A percentile compares a stretch with the other conserved stretches of the same genome.
Evolutionary conservation across 192 early-diverging fungal species (phyloP).

Genomic region (Neocallimastix lanati): DNA sequence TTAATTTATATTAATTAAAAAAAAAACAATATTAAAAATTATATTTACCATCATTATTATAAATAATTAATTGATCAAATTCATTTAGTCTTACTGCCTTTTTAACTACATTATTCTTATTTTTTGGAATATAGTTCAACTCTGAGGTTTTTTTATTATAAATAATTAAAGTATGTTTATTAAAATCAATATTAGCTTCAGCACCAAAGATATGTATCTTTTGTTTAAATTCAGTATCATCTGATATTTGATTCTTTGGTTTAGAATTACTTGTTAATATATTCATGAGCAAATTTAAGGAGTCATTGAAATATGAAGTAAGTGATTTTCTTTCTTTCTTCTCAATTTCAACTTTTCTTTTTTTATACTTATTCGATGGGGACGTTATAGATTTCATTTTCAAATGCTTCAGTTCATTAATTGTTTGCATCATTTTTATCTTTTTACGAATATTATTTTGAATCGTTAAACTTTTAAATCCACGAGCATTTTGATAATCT

Average conservation of each 20-base stretch:
- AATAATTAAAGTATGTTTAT: neutral
- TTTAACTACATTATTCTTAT: neutral
- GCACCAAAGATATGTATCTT: neutral
- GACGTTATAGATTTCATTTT: neutral
- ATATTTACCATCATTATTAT: neutral
- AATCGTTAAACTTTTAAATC: neutral
- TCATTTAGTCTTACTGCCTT: neutral
- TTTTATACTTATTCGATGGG: neutral
- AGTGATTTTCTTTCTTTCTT: neutral
- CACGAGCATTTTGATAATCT: neutral
- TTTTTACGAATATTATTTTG: neutral
- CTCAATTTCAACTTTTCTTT: neutral
- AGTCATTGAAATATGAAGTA: neutral
- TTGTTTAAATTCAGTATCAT: neutral
- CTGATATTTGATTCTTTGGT: too few species aligned
- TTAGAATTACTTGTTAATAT: neutral
- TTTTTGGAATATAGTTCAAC: neutral
- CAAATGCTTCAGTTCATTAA: neutral
- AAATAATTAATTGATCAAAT: neutral
- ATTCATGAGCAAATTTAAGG: neutral
- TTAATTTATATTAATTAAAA: too few species aligned
- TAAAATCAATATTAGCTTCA: neutral
- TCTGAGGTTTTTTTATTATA: neutral
- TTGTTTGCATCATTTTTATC: neutral
- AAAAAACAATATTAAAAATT: too few species aligned